Base-by-base conservation (phyloP, 305 asterid genomes). In the Fraxinus dipetala region DNA sequence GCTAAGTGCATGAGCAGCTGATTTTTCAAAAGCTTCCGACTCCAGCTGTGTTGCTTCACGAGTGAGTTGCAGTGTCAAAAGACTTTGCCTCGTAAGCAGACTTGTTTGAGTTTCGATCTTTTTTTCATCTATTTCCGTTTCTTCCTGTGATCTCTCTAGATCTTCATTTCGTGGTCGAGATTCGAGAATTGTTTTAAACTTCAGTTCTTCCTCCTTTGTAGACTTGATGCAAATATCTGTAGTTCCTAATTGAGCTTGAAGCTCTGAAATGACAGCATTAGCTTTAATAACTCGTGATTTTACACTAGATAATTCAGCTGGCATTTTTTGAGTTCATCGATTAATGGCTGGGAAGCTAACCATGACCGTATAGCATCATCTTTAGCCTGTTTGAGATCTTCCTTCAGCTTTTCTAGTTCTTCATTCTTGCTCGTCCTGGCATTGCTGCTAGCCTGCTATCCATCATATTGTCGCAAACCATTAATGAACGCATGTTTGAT, bases 301-400 rank as follows among this genome's bases (percentile, higher is more conserved):
- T 67, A 85, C 83, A 59, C 40, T 80, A 32, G 61, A 87, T 16
- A 90, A 85, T 76, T 87, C 91, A 9, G 89, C 85, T 31, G 90
- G 89, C 83, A 83, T 87, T 87, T 91, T 59, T 92, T 91, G 18
- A 92, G 93, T 82, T 90, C 90, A 30, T 90, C 95, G 16, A 90
- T 88, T 11, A 91, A 70, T 40, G 94, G 93, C 70, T 89, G 87
- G 40, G 97, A 90, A 45, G 90, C 97, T 77, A 91, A 76, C 94
- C 91, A 91, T 16, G 95, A 26, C 45, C 13, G 13, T 38, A 38
- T 38, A 0, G 89, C 91, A 1, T 89, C 91, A 79, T 92, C 97
- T 82, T 92, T 91, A 26, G 94, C 95, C 40, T 76, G 87, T 82
- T 35, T 83, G 77, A 92, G 91, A 73, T 86, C 85, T 48, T 86